Percentiles rank a stretch among this genome's conserved stretches.
Evolutionary conservation across 371 early-diverging fungal genomes (phyloP).

Genomic region (Saksenaea oblongispora): DNA sequence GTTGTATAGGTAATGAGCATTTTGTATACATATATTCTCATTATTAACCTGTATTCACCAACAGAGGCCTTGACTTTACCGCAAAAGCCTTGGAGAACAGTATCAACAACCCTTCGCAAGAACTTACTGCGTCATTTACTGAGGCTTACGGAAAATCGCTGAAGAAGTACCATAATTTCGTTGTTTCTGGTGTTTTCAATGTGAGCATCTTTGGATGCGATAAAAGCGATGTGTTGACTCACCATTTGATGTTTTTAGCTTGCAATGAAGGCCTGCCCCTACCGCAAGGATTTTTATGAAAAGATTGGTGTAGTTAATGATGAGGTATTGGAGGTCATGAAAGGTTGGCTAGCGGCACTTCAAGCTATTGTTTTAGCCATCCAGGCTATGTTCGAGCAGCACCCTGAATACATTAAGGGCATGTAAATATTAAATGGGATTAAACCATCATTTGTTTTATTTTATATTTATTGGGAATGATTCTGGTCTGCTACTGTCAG

Average conservation of each 20-base stretch:
- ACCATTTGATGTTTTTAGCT: constrained; percentile 43
- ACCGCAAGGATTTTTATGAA: constrained; percentile 84
- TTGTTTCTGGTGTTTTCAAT: constrained; percentile 82
- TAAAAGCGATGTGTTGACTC: not conserved
- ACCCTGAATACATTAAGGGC: constrained; percentile 53
- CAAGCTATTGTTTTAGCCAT: constrained; percentile 55
- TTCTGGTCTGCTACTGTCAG: no score
- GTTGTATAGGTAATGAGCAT: constrained; percentile 70
- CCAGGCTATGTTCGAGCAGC: constrained; percentile 25
- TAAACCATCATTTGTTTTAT: not conserved
- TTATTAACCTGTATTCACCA: not conserved
- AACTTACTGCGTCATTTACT: constrained; percentile 81
- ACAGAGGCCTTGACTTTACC: constrained; percentile 87
- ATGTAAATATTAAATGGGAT: constrained; percentile 37
- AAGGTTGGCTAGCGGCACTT: constrained; percentile 74
- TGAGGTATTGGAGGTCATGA: constrained; percentile 56
- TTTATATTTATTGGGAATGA: no score
- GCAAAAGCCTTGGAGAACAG: constrained; percentile 76
- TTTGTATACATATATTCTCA: not conserved
- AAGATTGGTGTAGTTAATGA: constrained; percentile 74
- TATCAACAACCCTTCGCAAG: constrained; percentile 69
- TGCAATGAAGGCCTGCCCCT: constrained; percentile 95
- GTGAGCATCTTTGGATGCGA: constrained; percentile 42
- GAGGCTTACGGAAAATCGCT: constrained; percentile 83
- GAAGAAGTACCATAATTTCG: constrained; percentile 76